Base-by-base conservation (phyloP, 805 yeast genomes). In the Suhomyces sp. region DNA sequence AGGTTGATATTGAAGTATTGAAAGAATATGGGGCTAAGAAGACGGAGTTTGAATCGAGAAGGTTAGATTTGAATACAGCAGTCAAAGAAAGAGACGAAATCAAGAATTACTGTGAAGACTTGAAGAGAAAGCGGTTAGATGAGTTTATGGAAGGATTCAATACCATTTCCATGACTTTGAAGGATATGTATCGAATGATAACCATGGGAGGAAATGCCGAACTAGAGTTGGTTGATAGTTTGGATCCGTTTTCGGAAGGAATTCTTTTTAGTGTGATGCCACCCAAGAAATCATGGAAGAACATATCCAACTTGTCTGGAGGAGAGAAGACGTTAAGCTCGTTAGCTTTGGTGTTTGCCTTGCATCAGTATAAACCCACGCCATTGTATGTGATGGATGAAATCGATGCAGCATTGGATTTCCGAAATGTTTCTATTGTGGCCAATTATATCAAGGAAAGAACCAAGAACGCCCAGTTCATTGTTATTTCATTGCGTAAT, bases 201-300 rank as follows among this genome's bases (percentile, higher is more conserved):
- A 93, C 98, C 1, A 88, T 91, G 95, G 98, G 98, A 18, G 99
- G 99, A 21, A 93, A 91, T 65, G 99, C 99, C 0, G 98, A 93
- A 58, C 70, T 93, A 22, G 99, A 93, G 58, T 72, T 91, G 28
- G 97, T 88, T 13, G 98, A 93, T 54, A 83, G 95, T 42, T 73
- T 91, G 54, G 98, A 93, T 61, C 98, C 98, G n/a, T 93, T 93
- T 53, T 80, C 96, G 1, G 98, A 93, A 63, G 99, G 99, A 20
- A 90, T 93, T 24, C 66, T 90, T 26, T 93, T 93, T 60, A 85
- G 96, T 59, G 98, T 93, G 5, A 93, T 93, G 98, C 99, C 99
- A 2, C 99, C 99, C 0, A 91, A 88, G 65, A 93, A 93, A 59
- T 82, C 95, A 24, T 93, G 99, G 99, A 84, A 85, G 54, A 93